A percentile compares a stretch with the other conserved stretches of the same genome.
Conservation (phyloP, 2,329 filamentous ascomycete species). For the Aspergillus arachidicola region DNA sequence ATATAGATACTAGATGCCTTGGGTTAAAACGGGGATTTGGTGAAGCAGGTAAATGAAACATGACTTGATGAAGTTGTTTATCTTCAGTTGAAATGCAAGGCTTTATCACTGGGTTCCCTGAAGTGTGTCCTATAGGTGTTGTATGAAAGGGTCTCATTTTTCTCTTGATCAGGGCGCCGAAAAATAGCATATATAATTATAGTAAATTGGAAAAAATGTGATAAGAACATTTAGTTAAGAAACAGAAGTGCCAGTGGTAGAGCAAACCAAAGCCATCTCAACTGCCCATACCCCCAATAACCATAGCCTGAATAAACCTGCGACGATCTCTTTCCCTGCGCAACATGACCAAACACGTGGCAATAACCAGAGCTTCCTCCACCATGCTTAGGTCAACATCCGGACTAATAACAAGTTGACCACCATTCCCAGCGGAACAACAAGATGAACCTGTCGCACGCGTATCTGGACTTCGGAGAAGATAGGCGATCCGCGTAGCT, state of each 20-base stretch:
- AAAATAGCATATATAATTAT: not conserved
- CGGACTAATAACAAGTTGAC: not conserved
- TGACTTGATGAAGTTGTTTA: not conserved
- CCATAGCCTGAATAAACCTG: conserved; percentile 54
- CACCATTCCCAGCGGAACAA: not conserved
- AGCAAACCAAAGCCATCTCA: not conserved
- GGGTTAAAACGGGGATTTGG: too few relatives aligned
- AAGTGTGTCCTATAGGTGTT: not conserved
- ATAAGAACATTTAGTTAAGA: not conserved
- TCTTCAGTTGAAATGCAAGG: not conserved
- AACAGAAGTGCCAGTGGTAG: not conserved
- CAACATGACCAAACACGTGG: conserved; percentile 63
- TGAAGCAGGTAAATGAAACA: too few relatives aligned
- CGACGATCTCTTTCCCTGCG: conserved; percentile 67
- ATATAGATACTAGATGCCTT: too few relatives aligned
- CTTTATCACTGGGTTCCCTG: not conserved
- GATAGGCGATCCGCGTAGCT: not conserved
- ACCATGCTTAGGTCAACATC: conserved; percentile 21
- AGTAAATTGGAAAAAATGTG: not conserved
- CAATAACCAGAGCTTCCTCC: conserved; percentile 55
- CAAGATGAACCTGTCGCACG: not conserved
- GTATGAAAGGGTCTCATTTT: not conserved
- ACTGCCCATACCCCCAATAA: conserved; percentile 33
- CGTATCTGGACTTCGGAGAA: not conserved
- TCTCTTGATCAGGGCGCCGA: too few relatives aligned